phyloP scores from a whole-genome alignment of 345 rosid species.

The Eucalyptus virginea region DNA sequence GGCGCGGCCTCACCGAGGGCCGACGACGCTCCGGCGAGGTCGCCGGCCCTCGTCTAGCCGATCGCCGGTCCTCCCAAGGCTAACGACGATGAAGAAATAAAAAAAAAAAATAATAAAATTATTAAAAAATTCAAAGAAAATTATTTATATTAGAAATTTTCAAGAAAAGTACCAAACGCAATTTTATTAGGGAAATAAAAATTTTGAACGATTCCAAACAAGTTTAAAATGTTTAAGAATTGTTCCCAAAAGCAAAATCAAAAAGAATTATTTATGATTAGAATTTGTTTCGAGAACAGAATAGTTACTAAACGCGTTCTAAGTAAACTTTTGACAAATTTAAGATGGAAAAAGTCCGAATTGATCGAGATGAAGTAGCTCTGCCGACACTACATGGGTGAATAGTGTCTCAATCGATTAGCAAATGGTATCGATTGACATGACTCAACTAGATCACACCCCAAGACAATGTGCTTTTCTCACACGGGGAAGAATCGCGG shows the following conservation, averaged over 20 bases:
- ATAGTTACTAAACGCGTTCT: fast-evolving
- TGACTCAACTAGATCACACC: not conserved
- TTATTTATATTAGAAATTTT: no score
- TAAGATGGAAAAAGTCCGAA: no score
- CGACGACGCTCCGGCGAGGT: fast-evolving
- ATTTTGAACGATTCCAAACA: fast-evolving
- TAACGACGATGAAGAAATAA: no score
- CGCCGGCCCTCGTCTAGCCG: fast-evolving
- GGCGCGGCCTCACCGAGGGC: fast-evolving
- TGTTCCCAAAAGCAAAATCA: fast-evolving
- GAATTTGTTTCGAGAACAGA: fast-evolving
- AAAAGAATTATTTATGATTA: fast-evolving
- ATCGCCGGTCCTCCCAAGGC: no score
- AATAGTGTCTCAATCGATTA: not conserved
- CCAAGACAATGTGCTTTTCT: not conserved
- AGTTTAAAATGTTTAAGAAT: no score
- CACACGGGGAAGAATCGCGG: not conserved
- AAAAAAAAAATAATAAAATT: no score
- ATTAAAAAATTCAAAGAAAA: no score
- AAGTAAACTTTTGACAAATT: not conserved
- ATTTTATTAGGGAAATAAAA: fast-evolving
- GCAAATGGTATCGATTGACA: not conserved
- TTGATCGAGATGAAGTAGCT: not conserved
- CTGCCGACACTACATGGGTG: not conserved
- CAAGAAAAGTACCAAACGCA: fast-evolving